Conservation (phyloP, 2,329 filamentous ascomycete genomes). For the Clonostachys byssicola region DNA sequence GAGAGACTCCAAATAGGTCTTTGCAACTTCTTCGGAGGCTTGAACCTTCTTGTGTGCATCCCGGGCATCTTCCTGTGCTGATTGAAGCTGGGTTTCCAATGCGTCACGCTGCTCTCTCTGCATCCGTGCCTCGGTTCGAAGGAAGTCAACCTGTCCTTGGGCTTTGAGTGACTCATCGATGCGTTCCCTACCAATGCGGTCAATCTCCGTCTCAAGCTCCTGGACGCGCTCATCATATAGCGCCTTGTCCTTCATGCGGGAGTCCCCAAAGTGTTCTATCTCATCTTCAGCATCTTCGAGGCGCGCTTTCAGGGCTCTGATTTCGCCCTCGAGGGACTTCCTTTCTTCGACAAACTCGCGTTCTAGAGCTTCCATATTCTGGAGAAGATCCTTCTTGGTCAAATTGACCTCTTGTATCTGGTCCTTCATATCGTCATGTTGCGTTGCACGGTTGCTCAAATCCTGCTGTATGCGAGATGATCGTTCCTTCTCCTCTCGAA, state of each 20-base stretch:
- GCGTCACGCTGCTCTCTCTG: conserved; percentile 56
- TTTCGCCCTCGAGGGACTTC: conserved; percentile 76
- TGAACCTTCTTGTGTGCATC: conserved; percentile 45
- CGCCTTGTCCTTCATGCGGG: conserved; percentile 75
- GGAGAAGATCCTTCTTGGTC: conserved; percentile 89
- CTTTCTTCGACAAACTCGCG: conserved; percentile 84
- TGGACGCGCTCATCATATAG: conserved; percentile 65
- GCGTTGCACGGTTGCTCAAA: conserved; percentile 50
- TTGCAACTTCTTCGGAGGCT: conserved; percentile 43
- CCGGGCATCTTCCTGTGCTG: conserved; percentile 48
- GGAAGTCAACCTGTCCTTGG: conserved; percentile 58
- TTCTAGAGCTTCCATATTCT: conserved; percentile 90
- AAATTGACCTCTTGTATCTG: conserved; percentile 83
- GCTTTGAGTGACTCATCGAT: conserved; percentile 53
- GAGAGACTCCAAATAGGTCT: conserved; percentile 49
- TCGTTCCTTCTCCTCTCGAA: conserved; percentile 68
- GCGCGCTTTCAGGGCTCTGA: conserved; percentile 69
- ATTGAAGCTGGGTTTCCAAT: conserved; percentile 54
- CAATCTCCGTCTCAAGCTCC: conserved; percentile 66
- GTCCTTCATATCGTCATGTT: conserved; percentile 57
- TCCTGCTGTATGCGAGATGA: conserved; percentile 67
- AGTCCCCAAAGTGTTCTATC: conserved; percentile 78
- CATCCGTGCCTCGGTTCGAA: conserved; percentile 55
- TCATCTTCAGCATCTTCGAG: conserved; percentile 91
- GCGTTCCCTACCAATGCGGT: conserved; percentile 54